These are phyloP conservation scores for Eucommia ulmoides DNA, from an alignment of 257 asterid species.

Conservation along the genomic window DNA sequence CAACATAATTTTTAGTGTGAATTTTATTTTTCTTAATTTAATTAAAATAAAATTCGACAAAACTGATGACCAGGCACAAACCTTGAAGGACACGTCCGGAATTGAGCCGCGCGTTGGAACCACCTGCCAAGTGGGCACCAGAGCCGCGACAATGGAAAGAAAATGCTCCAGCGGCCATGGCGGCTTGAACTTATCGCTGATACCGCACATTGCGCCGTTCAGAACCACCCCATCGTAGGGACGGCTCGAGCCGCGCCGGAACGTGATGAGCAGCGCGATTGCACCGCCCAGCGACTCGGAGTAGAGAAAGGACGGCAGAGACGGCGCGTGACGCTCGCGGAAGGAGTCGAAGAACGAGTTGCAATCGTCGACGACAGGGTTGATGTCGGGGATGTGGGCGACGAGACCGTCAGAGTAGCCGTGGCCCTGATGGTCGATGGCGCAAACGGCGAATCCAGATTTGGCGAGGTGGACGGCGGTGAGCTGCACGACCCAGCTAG, in stretches of 20 bases:
- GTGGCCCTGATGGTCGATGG: slow-evolving; percentile 93
- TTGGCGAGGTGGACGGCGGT: slow-evolving; percentile 60
- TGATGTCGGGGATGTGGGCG: slow-evolving; percentile 71
- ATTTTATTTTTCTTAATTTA: neutral
- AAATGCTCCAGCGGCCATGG: slow-evolving; percentile 97
- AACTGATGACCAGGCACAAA: too few species aligned
- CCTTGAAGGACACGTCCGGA: slow-evolving; percentile 77
- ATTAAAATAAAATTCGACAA: neutral
- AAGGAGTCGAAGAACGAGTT: slow-evolving; percentile 42
- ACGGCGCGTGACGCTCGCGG: slow-evolving; percentile 29
- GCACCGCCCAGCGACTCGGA: slow-evolving; percentile 93
- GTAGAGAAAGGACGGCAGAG: slow-evolving; percentile 59
- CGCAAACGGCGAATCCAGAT: slow-evolving; percentile 91
- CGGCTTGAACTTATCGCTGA: slow-evolving; percentile 84
- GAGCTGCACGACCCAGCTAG: slow-evolving; percentile 90
- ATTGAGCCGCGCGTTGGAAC: slow-evolving; percentile 88
- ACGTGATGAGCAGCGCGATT: slow-evolving; percentile 63
- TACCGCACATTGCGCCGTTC: slow-evolving; percentile 96
- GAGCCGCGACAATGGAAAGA: slow-evolving; percentile 60
- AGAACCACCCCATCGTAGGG: slow-evolving; percentile 66
- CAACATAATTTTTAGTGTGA: neutral
- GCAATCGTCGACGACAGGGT: slow-evolving; percentile 72
- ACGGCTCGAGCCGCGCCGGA: slow-evolving; percentile 49
- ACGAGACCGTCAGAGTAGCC: slow-evolving; percentile 78
- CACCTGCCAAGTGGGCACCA: slow-evolving; percentile 69